Conservation (phyloP, 1,139 yeast genomes). For the Taphrina pruni region DNA sequence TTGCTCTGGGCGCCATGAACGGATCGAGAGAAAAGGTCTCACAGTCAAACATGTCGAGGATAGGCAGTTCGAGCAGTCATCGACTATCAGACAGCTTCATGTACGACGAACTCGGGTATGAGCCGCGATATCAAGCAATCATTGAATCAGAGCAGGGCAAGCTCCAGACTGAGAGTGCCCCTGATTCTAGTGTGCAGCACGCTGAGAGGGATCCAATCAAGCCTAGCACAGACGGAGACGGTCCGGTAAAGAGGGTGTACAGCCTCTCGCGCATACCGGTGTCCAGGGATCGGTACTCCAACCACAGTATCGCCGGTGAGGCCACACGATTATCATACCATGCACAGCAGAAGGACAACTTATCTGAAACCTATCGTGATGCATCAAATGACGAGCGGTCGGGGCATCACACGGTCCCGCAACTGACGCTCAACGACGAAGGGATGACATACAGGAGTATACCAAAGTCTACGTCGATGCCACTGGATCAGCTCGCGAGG, state of each 20-base stretch:
- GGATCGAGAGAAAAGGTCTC: neutral
- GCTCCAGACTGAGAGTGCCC: neutral
- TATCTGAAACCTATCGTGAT: neutral
- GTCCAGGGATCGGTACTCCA: conserved; percentile 12
- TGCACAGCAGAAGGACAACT: conserved; percentile 4
- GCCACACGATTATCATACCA: conserved; percentile 6
- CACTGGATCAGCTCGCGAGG: conserved; percentile 3
- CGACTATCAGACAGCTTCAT: neutral
- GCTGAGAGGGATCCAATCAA: neutral
- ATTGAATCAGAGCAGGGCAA: neutral
- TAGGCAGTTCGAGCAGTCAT: conserved; percentile 1
- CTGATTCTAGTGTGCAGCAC: neutral
- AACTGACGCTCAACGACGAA: neutral
- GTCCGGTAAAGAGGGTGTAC: neutral
- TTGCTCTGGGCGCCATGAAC: neutral
- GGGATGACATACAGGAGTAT: neutral
- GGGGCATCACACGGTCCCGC: conserved; percentile 1
- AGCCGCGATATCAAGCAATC: neutral
- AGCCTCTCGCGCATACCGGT: conserved; percentile 10
- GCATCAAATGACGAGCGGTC: neutral
- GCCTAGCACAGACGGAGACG: neutral
- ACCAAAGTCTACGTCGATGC: conserved; percentile 15
- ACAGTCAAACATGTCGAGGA: neutral
- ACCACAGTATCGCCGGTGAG: conserved; percentile 9
- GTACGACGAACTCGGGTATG: conserved; percentile 11